A percentile compares a stretch with the other conserved stretches of the same genome.
phyloP scores from a whole-genome alignment of 2,329 filamentous ascomycete genomes.

The Coniochaeta sp. region DNA sequence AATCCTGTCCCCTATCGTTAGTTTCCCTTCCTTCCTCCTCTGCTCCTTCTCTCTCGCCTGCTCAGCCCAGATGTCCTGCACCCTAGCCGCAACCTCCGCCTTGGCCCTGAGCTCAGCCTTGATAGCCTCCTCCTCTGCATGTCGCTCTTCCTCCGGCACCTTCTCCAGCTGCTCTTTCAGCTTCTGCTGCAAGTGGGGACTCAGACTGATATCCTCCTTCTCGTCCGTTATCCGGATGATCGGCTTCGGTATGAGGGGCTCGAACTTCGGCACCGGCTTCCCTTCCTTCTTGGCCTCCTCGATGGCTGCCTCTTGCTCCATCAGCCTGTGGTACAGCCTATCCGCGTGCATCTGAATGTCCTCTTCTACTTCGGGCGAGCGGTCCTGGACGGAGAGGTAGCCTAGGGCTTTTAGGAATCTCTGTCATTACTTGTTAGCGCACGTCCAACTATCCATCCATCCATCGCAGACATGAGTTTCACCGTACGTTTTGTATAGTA shows the following conservation, averaged over 20 bases:
- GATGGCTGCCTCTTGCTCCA: constrained; percentile 71
- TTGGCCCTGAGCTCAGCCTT: constrained; percentile 55
- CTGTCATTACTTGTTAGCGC: constrained; percentile 26
- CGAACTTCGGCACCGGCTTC: constrained; percentile 49
- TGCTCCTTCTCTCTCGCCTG: constrained; percentile 45
- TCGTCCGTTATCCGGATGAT: constrained; percentile 13
- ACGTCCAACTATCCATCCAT: neutral
- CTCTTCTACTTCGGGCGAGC: constrained; percentile 64
- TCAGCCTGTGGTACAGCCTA: constrained; percentile 78
- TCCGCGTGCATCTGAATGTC: constrained; percentile 95
- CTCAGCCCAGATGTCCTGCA: constrained; percentile 48
- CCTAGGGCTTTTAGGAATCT: constrained; percentile 87
- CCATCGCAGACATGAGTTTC: neutral
- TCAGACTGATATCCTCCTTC: constrained; percentile 20
- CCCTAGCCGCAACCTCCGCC: constrained; percentile 46
- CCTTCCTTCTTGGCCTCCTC: constrained; percentile 60
- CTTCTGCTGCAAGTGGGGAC: constrained; percentile 35
- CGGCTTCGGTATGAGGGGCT: constrained; percentile 40
- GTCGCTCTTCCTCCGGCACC: constrained; percentile 48
- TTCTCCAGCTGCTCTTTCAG: constrained; percentile 50
- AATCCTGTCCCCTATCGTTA: constrained; percentile 31
- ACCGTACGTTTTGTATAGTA: constrained; percentile 69
- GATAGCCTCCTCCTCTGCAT: constrained; percentile 56
- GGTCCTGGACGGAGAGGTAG: constrained; percentile 64
- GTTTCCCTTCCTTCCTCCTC: constrained; percentile 48